Conservation (phyloP, 179 eudicot species). For the Drosera spatulata region DNA sequence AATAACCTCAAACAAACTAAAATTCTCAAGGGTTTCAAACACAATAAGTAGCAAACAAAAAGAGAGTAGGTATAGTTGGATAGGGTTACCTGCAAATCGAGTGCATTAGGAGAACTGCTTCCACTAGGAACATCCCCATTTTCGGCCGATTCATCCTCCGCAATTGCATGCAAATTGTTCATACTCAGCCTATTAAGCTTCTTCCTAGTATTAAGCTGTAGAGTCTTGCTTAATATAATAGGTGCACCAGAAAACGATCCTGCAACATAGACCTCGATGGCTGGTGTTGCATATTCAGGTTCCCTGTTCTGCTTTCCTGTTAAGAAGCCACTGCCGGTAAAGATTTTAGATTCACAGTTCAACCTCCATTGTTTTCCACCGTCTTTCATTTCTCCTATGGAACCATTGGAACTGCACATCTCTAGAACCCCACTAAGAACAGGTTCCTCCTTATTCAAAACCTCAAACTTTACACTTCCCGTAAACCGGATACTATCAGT, state of each 20-base stretch:
- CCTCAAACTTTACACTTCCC: conserved; percentile 75
- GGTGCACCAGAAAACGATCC: conserved; percentile 77
- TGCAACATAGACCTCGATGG: conserved; percentile 78
- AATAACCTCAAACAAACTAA: neutral
- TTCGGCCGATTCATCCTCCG: conserved; percentile 44
- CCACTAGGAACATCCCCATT: conserved; percentile 10
- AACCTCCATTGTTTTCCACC: conserved; percentile 44
- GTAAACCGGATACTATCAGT: conserved; percentile 60
- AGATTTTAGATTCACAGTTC: conserved; percentile 40
- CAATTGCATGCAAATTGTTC: conserved; percentile 53
- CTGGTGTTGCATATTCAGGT: conserved; percentile 28
- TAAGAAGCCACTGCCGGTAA: conserved; percentile 34
- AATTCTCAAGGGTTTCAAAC: neutral
- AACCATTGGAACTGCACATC: conserved; percentile 30
- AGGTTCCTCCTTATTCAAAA: conserved; percentile 41
- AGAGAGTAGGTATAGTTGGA: neutral
- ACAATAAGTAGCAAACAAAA: neutral
- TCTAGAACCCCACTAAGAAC: conserved; percentile 50
- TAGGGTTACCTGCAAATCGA: conserved; percentile 39
- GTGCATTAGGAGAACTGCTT: conserved; percentile 8
- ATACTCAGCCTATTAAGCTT: conserved; percentile 32
- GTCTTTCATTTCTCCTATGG: conserved; percentile 21
- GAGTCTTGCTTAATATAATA: conserved; percentile 59
- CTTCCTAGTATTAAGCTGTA: conserved; percentile 47
- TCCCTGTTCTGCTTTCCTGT: conserved; percentile 41